Evolutionary conservation across 2,329 filamentous ascomycete genomes (phyloP).

Genomic region (Purpureocillium takamizusanense): DNA sequence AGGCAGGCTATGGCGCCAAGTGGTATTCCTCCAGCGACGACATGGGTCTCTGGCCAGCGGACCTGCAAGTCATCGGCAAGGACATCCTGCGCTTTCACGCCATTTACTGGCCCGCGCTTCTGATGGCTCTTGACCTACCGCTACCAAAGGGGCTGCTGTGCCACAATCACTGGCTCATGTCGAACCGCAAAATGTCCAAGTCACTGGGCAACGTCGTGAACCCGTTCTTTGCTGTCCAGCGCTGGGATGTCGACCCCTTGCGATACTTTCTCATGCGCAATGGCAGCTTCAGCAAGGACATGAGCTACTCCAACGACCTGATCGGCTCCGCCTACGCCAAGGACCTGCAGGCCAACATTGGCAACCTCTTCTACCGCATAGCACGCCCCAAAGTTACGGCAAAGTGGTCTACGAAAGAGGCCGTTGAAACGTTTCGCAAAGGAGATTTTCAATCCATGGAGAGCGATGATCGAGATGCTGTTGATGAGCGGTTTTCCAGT

Average conservation of each 20-base stretch:
- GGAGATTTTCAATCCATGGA: conserved; percentile 13
- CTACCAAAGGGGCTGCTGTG: conserved; percentile 72
- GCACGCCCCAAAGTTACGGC: conserved; percentile 46
- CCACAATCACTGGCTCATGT: conserved; percentile 94
- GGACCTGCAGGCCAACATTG: conserved; percentile 65
- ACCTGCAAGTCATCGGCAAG: conserved; percentile 90
- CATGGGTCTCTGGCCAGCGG: conserved; percentile 72
- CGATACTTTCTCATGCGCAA: conserved; percentile 82
- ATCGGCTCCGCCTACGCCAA: conserved; percentile 75
- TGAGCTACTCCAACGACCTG: conserved; percentile 73
- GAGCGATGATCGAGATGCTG: background rate
- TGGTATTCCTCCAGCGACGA: conserved; percentile 58
- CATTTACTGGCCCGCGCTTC: conserved; percentile 95
- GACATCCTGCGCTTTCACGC: conserved; percentile 95
- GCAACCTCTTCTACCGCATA: conserved; percentile 70
- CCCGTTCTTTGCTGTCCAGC: conserved; percentile 81
- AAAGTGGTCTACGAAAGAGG: conserved; percentile 54
- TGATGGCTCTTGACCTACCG: conserved; percentile 78
- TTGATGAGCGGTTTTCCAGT: conserved; percentile 13
- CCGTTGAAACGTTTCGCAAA: conserved; percentile 31
- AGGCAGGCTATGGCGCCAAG: conserved; percentile 57
- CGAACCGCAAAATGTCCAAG: conserved; percentile 91
- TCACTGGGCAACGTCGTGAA: conserved; percentile 92
- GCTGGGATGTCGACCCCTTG: conserved; percentile 81
- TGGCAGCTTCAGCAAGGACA: conserved; percentile 67